phyloP scores from a whole-genome alignment of 805 yeast species.

The Vanderwaltozyma yarrowii region DNA sequence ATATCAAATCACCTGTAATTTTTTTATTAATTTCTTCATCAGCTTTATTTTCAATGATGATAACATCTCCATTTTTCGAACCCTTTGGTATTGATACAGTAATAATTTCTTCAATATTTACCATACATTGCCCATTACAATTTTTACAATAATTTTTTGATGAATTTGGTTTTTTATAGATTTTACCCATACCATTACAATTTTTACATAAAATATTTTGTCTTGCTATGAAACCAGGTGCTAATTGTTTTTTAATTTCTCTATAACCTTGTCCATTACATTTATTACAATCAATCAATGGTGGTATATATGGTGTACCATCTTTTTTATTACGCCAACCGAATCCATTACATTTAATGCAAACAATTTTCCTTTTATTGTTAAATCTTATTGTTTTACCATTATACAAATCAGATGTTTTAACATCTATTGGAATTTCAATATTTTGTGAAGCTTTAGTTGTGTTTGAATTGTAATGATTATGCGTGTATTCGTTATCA shows the following conservation, averaged over 20 bases:
- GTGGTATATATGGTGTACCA: conserved; percentile 28
- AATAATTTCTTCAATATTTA: conserved; percentile 57
- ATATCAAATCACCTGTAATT: conserved; percentile 65
- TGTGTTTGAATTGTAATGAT: not conserved
- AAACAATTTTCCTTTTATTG: conserved; percentile 60
- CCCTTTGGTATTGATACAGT: conserved; percentile 76
- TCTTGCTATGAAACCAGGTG: conserved; percentile 65
- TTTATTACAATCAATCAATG: conserved; percentile 44
- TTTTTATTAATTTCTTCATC: conserved; percentile 63
- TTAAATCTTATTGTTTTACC: conserved; percentile 74
- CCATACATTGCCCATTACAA: conserved; percentile 57
- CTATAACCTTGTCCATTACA: conserved; percentile 69
- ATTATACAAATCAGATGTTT: conserved; percentile 64
- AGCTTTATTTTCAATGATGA: conserved; percentile 57
- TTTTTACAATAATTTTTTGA: conserved; percentile 63
- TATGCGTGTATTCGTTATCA: not conserved
- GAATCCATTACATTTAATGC: conserved; percentile 62
- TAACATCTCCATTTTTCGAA: conserved; percentile 46
- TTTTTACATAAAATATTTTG: conserved; percentile 49
- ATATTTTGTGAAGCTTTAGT: conserved; percentile 29
- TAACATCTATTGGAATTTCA: conserved; percentile 48
- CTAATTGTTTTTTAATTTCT: conserved; percentile 51
- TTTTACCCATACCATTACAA: conserved; percentile 65
- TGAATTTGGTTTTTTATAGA: conserved; percentile 19
- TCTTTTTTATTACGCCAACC: conserved; percentile 44